Evolutionary conservation across 2,329 filamentous ascomycete species (phyloP), one percentile per base, ranked within the genome.

Genomic region (Fusarium sp.): DNA sequence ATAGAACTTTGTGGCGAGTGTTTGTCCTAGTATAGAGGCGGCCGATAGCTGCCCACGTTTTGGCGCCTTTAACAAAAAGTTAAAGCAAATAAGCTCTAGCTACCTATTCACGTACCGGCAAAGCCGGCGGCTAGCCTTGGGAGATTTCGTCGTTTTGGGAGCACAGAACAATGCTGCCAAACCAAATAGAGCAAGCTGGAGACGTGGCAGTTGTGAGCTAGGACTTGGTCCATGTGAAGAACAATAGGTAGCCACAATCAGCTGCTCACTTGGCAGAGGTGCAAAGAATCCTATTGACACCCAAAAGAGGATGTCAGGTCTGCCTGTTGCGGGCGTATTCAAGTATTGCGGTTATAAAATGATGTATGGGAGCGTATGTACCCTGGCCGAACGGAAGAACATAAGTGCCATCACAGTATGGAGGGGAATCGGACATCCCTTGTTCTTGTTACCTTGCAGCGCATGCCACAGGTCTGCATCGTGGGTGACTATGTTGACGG

Each of bases 161-260:
- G 39, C 28, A 68, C n/a, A 41, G 30, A 42, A 42, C 42, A 70
- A 50, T 26, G 50, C 31, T 65, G 45, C 18, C 36, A 50, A 35
- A 53, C 54, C 42, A 65, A 69, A 65, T 31, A n/a, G 56, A 50
- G 45, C 36, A 42, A 28, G 30, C 33, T 39, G 41, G 35, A 30
- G 26, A 24, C 12, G 41, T 30, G 35, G 26, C 24, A 60, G 38
- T 39, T 26, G 54, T 39, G 35, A 50, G 62, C 42, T 44, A 55
- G 41, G 65, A 61, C 47, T 59, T 45, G 41, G 39, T 45, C 59
- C 48, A 56, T 47, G 45, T 39, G 39, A 10, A 57, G 54, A 72
- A 72, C 70, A 70, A 72, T 70, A 58, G 56, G 42, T 42, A 70
- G 70, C 56, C 70, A 62, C 53, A 55, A 70, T 70, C 39, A 55